Base-by-base conservation (phyloP, 176 grass and related monocot genomes). In the Oryza nivara region DNA sequence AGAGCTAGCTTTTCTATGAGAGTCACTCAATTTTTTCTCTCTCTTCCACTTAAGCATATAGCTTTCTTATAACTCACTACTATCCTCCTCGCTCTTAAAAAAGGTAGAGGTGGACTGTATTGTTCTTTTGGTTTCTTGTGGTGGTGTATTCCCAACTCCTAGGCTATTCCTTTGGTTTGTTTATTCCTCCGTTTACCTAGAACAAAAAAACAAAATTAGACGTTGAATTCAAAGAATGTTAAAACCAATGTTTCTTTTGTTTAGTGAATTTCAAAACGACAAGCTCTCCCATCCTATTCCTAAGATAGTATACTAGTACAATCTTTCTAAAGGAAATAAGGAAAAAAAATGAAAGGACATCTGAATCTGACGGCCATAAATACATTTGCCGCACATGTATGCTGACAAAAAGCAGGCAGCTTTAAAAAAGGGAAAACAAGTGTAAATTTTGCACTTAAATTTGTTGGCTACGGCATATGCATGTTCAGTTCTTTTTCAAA, bases 311-410 rank as follows among this genome's bases (percentile, higher is more conserved):
- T 38, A 38, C 77, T 82, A 85, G 36, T 65, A 64, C 71, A 11
- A 61, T 5, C 13, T 66, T 47, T 72, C 38, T 11, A 23, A 35
- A 78, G 12, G 67, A 66, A 54, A 3, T 8, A 36, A 49, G 71
- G 41, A 20, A 30, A 65, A 32, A 32, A 79, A 41, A 3, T 26
- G 56, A 46, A 17, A 9, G 11, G 22, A 38, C 17, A 56, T 46
- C 32, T 28, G 84, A 86, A 66, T 82, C 56, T 72, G 74, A 66
- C 58, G 26, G 44, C 28, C 47, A 25, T 6, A 67, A 82, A 81
- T 60, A 87, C 47, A 81, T 64, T 76, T 69, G 47, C 19, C 75
- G 65, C 78, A 82, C 85, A 87, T 82, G 85, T 11, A 10, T 61
- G 71, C 36, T 76, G 60, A 87, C 32, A 85, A 63, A 85, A 89